Base-by-base conservation (phyloP, 805 yeast genomes). In the Ogataea wickerhamii region DNA sequence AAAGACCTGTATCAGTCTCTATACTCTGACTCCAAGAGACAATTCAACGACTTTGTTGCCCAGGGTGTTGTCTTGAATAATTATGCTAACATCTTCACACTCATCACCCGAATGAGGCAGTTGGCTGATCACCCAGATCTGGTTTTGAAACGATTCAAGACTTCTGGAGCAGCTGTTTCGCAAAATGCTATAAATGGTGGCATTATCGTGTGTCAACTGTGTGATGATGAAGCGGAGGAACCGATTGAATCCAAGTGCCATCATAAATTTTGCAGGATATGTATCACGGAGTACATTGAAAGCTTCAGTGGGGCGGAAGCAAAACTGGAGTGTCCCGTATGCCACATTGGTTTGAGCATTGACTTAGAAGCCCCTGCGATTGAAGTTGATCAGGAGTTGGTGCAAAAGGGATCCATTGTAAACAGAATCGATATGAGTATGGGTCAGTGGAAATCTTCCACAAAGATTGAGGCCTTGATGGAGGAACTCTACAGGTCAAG, bases 211-310 rank as follows among this genome's bases (percentile, higher is more conserved):
- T 93, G 99, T 57, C 94, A 87, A 49, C 58, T 93, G 18, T 93
- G 99, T 63, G 98, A 89, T 49, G 99, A 93, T 56, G 97, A 89
- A 61, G 97, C 98, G 0, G 98, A 93, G 61, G 99, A 93, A 44
- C 95, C 98, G 0, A 88, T 93, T 32, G 89, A 85, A 60, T 83
- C 96, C 2, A 86, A 83, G 56, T 93, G 99, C 60, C 96, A 85
- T 50, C 99, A 93, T 58, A 76, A 76, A 45, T 93, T 93, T 57
- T 93, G 99, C 58, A 75, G 99, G 20, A 70, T 93, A 70, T 93
- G 99, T 59, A 78, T 93, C 40, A 78, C 74, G 41, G 98, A 94
- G 61, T 93, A 93, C 55, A 77, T 83, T 33, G 96, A 89, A 47
- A 79, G 93, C 36, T 86, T 70, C 53, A 74, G 74, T 28, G 94